Percentiles rank a stretch among this genome's conserved stretches.
These are phyloP conservation scores for Triglochin maritima DNA, from an alignment of 106 monocot species.

Conservation along the genomic window DNA sequence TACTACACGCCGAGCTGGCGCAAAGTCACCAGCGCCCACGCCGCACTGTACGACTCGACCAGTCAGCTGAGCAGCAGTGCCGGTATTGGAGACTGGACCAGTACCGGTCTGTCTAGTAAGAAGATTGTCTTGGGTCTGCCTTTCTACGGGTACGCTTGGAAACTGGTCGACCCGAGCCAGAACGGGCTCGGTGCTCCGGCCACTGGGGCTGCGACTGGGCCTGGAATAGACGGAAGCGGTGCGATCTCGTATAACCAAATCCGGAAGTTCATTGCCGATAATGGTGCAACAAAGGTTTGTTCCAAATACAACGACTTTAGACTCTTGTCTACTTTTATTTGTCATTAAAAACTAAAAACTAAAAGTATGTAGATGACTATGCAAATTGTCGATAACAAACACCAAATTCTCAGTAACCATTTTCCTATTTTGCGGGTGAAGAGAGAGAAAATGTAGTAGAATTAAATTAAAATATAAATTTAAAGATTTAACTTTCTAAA, in stretches of 20 bases:
- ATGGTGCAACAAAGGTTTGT: neutral
- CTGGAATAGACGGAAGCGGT: conserved; percentile 7
- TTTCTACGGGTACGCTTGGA: conserved; percentile 15
- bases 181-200: conserved; percentile 19
- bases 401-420: too few relatives aligned
- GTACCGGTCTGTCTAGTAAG: neutral
- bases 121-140: conserved; percentile 13
- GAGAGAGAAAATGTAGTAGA: too few relatives aligned
- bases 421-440: too few relatives aligned
- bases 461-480: too few relatives aligned
- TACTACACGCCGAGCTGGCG: conserved; percentile 5
- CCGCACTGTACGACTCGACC: conserved; percentile 9
- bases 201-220: neutral
- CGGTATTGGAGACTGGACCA: conserved; percentile 7
- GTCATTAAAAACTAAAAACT: too few relatives aligned
- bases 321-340: too few relatives aligned
- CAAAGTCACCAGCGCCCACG: conserved; percentile 4
- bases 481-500: too few relatives aligned
- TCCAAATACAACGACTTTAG: too few relatives aligned
- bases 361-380: too few relatives aligned
- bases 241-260: conserved; percentile 4
- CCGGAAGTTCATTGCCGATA: neutral
- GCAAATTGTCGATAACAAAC: too few relatives aligned
- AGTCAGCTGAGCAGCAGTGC: conserved; percentile 6
- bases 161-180: neutral